Percentiles rank a stretch among this genome's conserved stretches.
phyloP scores from a whole-genome alignment of 805 yeast genomes.

The Candida takata region DNA sequence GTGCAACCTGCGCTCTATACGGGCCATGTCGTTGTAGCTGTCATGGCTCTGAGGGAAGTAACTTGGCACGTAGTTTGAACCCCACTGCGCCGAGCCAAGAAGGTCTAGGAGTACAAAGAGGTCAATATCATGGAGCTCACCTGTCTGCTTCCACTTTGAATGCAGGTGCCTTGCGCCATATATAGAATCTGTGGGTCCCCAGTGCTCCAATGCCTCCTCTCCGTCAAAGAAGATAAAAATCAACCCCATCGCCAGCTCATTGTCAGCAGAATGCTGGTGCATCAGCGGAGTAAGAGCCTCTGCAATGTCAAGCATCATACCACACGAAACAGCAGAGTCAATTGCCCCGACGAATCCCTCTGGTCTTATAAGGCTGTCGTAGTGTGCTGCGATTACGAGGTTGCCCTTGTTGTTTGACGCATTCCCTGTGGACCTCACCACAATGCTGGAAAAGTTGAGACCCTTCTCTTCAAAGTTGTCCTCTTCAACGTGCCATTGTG shows the following conservation, averaged over 20 bases:
- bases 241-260: constrained; percentile 27
- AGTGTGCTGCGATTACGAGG: constrained; percentile 46
- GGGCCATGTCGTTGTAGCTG: constrained; percentile 30
- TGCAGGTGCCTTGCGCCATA: constrained; percentile 52
- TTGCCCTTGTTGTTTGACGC: constrained; percentile 6
- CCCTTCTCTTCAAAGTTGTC: constrained; percentile 33
- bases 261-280: constrained; percentile 13
- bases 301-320: constrained; percentile 40
- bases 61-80: constrained; percentile 27
- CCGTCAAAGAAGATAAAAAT: constrained; percentile 53
- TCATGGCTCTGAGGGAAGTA: constrained; percentile 36
- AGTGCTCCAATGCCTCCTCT: constrained; percentile 50
- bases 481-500: constrained; percentile 23
- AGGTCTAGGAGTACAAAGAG: constrained; percentile 44
- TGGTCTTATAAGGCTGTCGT: constrained; percentile 40
- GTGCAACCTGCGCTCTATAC: constrained; percentile 26
- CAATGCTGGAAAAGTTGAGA: constrained; percentile 31
- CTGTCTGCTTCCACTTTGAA: constrained; percentile 26
- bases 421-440: constrained; percentile 24
- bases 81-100: constrained; percentile 31
- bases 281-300: constrained; percentile 12
- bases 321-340: constrained; percentile 55
- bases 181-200: constrained; percentile 46
- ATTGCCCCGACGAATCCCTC: constrained; percentile 54
- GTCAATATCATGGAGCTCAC: constrained; percentile 30